These are phyloP conservation scores for Alternaria rosae DNA, from an alignment of 2,329 filamentous ascomycete genomes.

Conservation along the genomic window DNA sequence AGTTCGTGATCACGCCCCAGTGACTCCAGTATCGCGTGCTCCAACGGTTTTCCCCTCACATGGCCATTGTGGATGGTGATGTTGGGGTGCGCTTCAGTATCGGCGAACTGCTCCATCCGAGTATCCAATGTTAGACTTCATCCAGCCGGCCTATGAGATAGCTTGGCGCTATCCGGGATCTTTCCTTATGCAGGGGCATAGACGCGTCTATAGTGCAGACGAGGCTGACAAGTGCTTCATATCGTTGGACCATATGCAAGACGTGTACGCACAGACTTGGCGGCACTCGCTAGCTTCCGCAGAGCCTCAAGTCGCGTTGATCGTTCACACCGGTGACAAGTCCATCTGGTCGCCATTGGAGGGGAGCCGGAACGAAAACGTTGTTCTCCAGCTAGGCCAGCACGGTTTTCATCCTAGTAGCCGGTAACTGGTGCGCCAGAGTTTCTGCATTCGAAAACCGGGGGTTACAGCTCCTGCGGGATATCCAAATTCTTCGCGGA, in stretches of 20 bases:
- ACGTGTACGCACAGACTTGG: conserved; percentile 1
- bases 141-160: background rate
- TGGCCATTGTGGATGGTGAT: background rate
- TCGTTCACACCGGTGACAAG: conserved; percentile 1
- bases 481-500: background rate
- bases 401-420: background rate
- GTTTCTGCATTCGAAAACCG: conserved; percentile 1
- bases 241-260: conserved; percentile 5
- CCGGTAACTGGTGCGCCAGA: background rate
- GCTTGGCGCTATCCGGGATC: background rate
- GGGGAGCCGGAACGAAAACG: background rate
- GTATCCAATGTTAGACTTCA: background rate
- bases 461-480: background rate
- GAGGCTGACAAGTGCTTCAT: conserved; percentile 11
- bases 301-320: conserved; percentile 12
- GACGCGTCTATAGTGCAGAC: conserved; percentile 6
- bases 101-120: background rate
- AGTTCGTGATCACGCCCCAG: background rate
- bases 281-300: conserved; percentile 6
- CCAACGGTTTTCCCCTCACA: background rate
- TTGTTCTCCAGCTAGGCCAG: background rate
- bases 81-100: background rate
- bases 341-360: background rate
- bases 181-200: background rate
- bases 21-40: background rate